Conservation (phyloP, 495 filamentous ascomycete species). For the Aspergillus taichungensis region DNA sequence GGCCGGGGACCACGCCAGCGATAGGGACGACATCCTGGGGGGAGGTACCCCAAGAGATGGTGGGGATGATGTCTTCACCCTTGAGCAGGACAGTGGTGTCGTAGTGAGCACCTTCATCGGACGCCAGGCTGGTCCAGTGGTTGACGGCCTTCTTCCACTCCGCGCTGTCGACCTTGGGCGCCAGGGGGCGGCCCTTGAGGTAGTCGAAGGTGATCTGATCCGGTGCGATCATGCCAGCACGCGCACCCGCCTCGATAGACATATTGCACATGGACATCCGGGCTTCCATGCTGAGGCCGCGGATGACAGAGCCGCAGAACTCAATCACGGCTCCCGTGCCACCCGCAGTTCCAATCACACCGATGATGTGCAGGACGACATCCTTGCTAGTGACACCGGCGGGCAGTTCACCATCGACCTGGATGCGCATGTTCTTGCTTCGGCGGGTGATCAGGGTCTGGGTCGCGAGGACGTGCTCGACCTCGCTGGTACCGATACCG, state of each 20-base stretch:
- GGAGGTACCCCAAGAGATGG: slow-evolving; percentile 93
- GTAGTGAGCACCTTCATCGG: slow-evolving; percentile 77
- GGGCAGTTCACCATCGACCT: slow-evolving; percentile 85
- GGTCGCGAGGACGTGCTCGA: slow-evolving; percentile 96
- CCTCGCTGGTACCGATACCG: slow-evolving; percentile 95
- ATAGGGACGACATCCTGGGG: slow-evolving; percentile 95
- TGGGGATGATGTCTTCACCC: slow-evolving; percentile 85
- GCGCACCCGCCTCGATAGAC: slow-evolving; percentile 95
- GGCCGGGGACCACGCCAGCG: slow-evolving; percentile 79
- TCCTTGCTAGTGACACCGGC: slow-evolving; percentile 95
- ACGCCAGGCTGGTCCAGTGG: slow-evolving; percentile 83
- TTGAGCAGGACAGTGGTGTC: slow-evolving; percentile 82
- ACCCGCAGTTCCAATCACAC: slow-evolving; percentile 89
- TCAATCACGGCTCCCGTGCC: slow-evolving; percentile 94
- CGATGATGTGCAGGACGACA: slow-evolving; percentile 89
- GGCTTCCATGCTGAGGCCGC: slow-evolving; percentile 86
- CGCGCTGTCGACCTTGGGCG: slow-evolving; percentile 69
- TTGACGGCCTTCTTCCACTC: slow-evolving; percentile 86
- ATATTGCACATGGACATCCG: slow-evolving; percentile 99
- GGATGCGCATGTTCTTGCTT: slow-evolving; percentile 97
- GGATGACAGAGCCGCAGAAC: slow-evolving; percentile 90
- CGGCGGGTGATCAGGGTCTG: slow-evolving; percentile 89
- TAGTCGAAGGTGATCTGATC: slow-evolving; percentile 93
- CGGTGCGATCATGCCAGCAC: slow-evolving; percentile 94
- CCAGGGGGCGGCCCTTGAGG: slow-evolving; percentile 80